Evolutionary conservation across 768 basidiomycete species (phyloP).

Genomic region (Hygrophoropsis aurantiaca): DNA sequence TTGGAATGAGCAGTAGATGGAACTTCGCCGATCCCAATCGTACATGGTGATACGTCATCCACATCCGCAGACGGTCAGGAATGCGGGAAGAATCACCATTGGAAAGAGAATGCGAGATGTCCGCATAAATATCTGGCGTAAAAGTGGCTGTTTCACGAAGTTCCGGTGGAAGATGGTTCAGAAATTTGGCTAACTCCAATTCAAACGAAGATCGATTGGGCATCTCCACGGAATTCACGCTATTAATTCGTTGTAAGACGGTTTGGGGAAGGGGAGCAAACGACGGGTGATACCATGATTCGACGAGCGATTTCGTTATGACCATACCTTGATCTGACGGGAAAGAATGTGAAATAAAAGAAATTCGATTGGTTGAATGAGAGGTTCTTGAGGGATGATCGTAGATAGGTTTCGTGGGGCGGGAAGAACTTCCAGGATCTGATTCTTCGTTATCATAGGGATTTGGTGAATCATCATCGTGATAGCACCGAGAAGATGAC

Average conservation of each 20-base stretch:
- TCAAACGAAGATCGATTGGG: conserved; percentile 57
- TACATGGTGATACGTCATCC: conserved; percentile 60
- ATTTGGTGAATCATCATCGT: conserved; percentile 22
- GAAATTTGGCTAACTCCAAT: conserved; percentile 46
- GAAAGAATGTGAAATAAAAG: conserved; percentile 47
- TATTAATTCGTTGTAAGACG: conserved; percentile 54
- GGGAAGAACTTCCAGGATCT: conserved; percentile 15
- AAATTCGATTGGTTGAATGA: conserved; percentile 26
- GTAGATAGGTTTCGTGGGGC: conserved; percentile 9
- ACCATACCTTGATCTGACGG: conserved; percentile 37
- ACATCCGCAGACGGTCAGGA: conserved; percentile 46
- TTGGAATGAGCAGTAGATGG: conserved; percentile 57
- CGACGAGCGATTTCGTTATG: conserved; percentile 42
- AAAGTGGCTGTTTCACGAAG: conserved; percentile 63
- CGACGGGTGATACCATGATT: conserved; percentile 58
- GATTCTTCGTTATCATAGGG: conserved; percentile 13
- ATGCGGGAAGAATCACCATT: conserved; percentile 30
- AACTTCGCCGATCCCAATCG: conserved; percentile 59
- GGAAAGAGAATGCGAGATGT: conserved; percentile 48
- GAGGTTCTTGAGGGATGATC: conserved; percentile 20
- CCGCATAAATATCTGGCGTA: conserved; percentile 51
- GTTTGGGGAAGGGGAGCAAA: conserved; percentile 62
- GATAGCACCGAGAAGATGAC: conserved; percentile 28
- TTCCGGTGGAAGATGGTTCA: conserved; percentile 50
- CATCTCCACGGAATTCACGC: conserved; percentile 57